These are phyloP conservation scores for Lasiodiplodia sp. DNA, from an alignment of 2,329 filamentous ascomycete species.

Conservation along the genomic window DNA sequence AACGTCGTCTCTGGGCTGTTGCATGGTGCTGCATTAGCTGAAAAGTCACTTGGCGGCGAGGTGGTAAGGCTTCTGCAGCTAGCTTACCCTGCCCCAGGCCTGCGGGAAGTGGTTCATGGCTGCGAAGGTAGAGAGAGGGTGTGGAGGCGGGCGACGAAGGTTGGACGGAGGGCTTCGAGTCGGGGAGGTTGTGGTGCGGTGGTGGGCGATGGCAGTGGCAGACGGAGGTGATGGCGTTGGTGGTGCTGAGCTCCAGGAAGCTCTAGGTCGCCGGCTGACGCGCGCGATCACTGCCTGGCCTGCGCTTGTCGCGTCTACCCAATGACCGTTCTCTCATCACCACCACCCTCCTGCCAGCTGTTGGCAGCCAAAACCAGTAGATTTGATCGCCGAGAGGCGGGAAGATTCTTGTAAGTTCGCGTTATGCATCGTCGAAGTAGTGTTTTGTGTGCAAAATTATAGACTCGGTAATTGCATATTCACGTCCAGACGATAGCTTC, in stretches of 20 bases:
- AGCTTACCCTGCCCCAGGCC: slow-evolving; percentile 69
- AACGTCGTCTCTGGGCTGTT: slow-evolving; percentile 92
- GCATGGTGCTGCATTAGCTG: slow-evolving; percentile 22
- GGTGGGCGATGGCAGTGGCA: slow-evolving; percentile 26
- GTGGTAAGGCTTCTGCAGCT: slow-evolving; percentile 27
- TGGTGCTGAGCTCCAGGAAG: slow-evolving; percentile 26
- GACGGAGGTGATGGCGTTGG: slow-evolving; percentile 25
- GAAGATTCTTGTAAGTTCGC: too few relatives aligned
- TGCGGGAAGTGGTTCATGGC: slow-evolving; percentile 71
- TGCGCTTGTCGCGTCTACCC: slow-evolving; percentile 15
- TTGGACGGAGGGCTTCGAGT: slow-evolving; percentile 33
- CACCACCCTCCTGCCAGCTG: not conserved
- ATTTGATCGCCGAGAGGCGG: too few relatives aligned
- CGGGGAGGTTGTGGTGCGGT: slow-evolving; percentile 31
- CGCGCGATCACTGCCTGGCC: slow-evolving; percentile 23
- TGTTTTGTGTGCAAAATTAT: too few relatives aligned
- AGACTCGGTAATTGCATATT: too few relatives aligned
- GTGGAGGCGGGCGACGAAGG: slow-evolving; percentile 21
- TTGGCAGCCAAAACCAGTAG: too few relatives aligned
- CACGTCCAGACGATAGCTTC: too few relatives aligned
- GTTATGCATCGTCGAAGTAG: too few relatives aligned
- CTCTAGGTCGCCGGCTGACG: slow-evolving; percentile 27
- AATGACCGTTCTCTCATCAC: slow-evolving; percentile 15
- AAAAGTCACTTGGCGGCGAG: slow-evolving; percentile 16
- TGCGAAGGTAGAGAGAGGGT: slow-evolving; percentile 28